phyloP scores from a whole-genome alignment of 2,329 filamentous ascomycete species.

The Sporothrix humicola region DNA sequence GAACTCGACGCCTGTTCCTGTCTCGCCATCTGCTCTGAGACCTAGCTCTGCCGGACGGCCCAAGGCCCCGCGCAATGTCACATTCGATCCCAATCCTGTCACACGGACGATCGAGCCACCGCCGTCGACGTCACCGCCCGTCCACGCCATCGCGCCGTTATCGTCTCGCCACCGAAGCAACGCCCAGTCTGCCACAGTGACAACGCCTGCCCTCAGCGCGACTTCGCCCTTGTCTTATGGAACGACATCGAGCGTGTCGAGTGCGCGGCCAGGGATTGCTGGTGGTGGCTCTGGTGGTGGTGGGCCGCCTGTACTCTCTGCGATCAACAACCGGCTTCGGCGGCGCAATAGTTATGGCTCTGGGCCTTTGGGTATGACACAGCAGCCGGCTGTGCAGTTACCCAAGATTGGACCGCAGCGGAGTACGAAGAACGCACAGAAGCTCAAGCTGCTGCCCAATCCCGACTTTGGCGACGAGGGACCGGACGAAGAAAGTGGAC shows the following conservation, averaged over 20 bases:
- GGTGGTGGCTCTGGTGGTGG: background rate
- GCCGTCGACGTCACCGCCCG: conserved; percentile 28
- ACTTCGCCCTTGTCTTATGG: conserved; percentile 40
- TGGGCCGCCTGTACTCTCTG: conserved; percentile 69
- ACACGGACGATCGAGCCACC: conserved; percentile 61
- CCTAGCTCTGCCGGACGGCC: conserved; percentile 46
- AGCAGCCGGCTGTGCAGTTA: conserved; percentile 42
- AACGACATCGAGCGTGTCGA: conserved; percentile 31
- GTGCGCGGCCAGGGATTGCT: background rate
- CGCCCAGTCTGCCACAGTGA: conserved; percentile 41
- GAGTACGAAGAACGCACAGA: conserved; percentile 94
- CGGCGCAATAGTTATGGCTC: conserved; percentile 80
- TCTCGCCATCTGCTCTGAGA: conserved; percentile 36
- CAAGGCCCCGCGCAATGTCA: conserved; percentile 68
- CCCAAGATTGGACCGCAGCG: conserved; percentile 90
- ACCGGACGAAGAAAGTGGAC: conserved; percentile 84
- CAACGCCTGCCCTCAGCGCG: conserved; percentile 46
- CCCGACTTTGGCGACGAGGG: conserved; percentile 80
- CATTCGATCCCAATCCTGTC: conserved; percentile 74
- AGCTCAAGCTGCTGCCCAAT: conserved; percentile 94
- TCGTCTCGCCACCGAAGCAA: conserved; percentile 38
- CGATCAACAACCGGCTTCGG: conserved; percentile 85
- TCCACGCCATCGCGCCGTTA: conserved; percentile 42
- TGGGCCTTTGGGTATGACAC: conserved; percentile 34
- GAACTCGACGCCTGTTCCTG: background rate